A percentile compares a stretch with the other conserved stretches of the same genome.
phyloP scores from a whole-genome alignment of 2,329 filamentous ascomycete genomes.

The Alternaria atra region DNA sequence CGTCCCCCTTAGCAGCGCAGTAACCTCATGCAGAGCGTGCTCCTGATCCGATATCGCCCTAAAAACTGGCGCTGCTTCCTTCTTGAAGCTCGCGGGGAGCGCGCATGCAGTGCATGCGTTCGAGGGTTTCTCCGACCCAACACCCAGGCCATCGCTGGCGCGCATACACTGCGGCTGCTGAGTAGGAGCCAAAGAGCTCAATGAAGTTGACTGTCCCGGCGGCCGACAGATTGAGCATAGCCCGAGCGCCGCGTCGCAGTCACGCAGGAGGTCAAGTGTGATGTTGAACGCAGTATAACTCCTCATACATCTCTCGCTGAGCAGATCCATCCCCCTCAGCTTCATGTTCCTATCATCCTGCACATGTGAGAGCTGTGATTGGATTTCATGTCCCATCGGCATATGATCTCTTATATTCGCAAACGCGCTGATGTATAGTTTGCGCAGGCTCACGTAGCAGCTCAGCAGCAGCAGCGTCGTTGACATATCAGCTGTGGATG shows the following conservation, averaged over 20 bases:
- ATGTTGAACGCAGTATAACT: conserved; percentile 1
- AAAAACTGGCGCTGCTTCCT: background rate
- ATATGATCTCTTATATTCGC: background rate
- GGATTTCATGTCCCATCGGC: background rate
- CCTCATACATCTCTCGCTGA: background rate
- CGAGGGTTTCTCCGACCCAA: background rate
- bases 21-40: background rate
- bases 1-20: background rate
- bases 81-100: background rate
- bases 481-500: background rate
- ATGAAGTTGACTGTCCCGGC: background rate
- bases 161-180: background rate
- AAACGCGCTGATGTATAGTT: background rate
- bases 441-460: background rate
- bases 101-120: background rate
- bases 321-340: background rate
- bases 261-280: background rate
- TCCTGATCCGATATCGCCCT: background rate
- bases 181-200: background rate
- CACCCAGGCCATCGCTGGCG: background rate
- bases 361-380: background rate
- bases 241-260: background rate
- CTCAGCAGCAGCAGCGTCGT: background rate
- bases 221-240: background rate
- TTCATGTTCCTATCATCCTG: background rate